Conservation (phyloP, 1,284 basidiomycete genomes). For the Tetrapyrgos nigripes region DNA sequence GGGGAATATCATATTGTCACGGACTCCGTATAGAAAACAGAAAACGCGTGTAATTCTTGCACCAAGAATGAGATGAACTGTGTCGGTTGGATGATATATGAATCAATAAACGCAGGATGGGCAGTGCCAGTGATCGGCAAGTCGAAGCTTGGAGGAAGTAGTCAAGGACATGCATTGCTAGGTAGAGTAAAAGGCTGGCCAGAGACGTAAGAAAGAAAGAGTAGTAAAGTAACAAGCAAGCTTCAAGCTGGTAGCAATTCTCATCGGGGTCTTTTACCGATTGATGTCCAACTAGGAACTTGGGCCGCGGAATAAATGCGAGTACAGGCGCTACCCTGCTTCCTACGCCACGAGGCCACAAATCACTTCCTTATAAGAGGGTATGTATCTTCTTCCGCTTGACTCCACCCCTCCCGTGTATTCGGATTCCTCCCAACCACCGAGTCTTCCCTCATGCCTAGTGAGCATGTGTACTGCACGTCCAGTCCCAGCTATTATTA, state of each 20-base stretch:
- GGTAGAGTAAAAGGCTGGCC: neutral
- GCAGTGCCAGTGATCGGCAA: neutral
- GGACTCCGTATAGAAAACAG: neutral
- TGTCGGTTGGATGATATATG: neutral
- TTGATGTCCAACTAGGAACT: neutral
- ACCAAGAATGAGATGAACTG: neutral
- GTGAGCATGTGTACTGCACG: too few relatives aligned
- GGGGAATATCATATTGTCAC: neutral
- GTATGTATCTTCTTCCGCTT: slow-evolving; percentile 34
- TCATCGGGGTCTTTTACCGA: neutral
- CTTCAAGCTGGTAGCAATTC: neutral
- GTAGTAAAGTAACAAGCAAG: neutral
- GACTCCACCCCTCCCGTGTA: slow-evolving; percentile 32
- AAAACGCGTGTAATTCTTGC: too few relatives aligned
- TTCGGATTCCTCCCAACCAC: slow-evolving; percentile 39
- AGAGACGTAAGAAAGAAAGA: neutral
- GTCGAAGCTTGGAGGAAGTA: neutral
- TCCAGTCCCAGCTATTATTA: too few relatives aligned
- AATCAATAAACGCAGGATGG: neutral
- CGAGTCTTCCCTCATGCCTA: too few relatives aligned
- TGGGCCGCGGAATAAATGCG: neutral
- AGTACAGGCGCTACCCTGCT: neutral
- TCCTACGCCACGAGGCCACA: slow-evolving; percentile 8
- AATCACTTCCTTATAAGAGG: slow-evolving; percentile 39
- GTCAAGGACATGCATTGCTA: too few relatives aligned